Evolutionary conservation across 1,284 basidiomycete genomes (phyloP).

Genomic region (Trichosporon coremiiforme): DNA sequence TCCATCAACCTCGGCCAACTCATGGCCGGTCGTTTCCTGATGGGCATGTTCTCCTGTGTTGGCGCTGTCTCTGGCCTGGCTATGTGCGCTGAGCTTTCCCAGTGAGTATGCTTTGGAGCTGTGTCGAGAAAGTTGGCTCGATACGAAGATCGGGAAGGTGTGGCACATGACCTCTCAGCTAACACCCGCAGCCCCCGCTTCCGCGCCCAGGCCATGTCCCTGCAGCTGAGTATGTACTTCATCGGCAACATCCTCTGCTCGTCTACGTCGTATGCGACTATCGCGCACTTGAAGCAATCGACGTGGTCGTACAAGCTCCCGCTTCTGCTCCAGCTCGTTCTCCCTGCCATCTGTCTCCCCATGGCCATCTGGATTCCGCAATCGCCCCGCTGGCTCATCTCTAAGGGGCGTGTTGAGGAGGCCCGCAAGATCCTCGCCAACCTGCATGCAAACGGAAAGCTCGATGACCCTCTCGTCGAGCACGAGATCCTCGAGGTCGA

Average conservation of each 20-base stretch:
- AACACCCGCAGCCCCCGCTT: constrained; percentile 18
- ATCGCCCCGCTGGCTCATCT: constrained; percentile 68
- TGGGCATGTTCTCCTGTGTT: constrained; percentile 22
- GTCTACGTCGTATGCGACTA: constrained; percentile 17
- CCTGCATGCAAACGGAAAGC: constrained; percentile 40
- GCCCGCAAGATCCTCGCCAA: constrained; percentile 41
- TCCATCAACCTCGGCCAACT: constrained; percentile 20
- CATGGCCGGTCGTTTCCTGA: constrained; percentile 24
- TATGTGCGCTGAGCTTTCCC: constrained; percentile 25
- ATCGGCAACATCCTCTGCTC: constrained; percentile 24
- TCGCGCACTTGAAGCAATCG: constrained; percentile 16
- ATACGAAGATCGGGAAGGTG: neutral
- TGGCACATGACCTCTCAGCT: neutral
- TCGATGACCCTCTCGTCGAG: constrained; percentile 35
- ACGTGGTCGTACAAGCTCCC: constrained; percentile 21
- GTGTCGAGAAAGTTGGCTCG: neutral
- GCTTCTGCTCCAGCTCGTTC: constrained; percentile 57
- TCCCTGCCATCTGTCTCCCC: constrained; percentile 54
- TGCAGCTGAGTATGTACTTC: constrained; percentile 25
- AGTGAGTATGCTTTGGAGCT: constrained; percentile 6
- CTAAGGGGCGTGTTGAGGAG: constrained; percentile 50
- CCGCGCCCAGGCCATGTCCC: constrained; percentile 26
- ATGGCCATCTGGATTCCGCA: constrained; percentile 66
- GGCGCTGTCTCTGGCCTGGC: constrained; percentile 20
- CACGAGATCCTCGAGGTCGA: constrained; percentile 31